Conservation (phyloP, 768 basidiomycete species). For the Lyophyllum decastes region DNA sequence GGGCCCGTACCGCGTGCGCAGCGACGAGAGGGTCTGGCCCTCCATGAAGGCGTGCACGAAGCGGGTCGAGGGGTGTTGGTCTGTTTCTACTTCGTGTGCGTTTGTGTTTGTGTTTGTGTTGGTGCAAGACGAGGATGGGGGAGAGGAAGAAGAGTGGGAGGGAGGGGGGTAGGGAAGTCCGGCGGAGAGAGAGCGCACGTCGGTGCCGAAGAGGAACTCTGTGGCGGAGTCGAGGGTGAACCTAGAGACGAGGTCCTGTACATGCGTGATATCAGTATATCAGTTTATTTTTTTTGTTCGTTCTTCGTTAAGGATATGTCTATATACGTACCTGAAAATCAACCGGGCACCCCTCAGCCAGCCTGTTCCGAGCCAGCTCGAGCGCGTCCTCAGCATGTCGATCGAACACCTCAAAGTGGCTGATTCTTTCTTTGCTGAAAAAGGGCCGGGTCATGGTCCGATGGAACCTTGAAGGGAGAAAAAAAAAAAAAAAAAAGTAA, state of each 20-base stretch:
- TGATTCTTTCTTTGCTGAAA: constrained; percentile 62
- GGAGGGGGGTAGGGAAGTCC: constrained; percentile 48
- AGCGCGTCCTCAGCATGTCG: constrained; percentile 51
- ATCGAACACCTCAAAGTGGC: constrained; percentile 64
- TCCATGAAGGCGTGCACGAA: constrained; percentile 53
- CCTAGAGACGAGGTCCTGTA: constrained; percentile 50
- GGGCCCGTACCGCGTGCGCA: constrained; percentile 39
- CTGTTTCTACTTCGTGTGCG: too few relatives aligned
- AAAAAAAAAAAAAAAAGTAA: too few relatives aligned
- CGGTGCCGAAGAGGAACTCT: constrained; percentile 55
- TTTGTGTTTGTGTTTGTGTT: too few relatives aligned
- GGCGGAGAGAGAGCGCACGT: constrained; percentile 46
- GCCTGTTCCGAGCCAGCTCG: constrained; percentile 39
- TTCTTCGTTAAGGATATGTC: background rate
- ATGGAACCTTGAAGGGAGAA: too few relatives aligned
- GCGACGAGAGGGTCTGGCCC: constrained; percentile 43
- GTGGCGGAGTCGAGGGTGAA: constrained; percentile 64
- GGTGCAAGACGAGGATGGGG: constrained; percentile 12
- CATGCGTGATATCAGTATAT: background rate
- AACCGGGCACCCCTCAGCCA: constrained; percentile 48
- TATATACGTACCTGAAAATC: constrained; percentile 49
- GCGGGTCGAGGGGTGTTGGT: constrained; percentile 32
- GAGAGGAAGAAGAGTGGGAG: constrained; percentile 20
- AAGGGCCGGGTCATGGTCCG: constrained; percentile 71
- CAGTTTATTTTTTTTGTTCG: background rate